These are phyloP conservation scores for Casuarina cunninghamiana DNA, from an alignment of 306 rosid genomes.

Conservation along the genomic window DNA sequence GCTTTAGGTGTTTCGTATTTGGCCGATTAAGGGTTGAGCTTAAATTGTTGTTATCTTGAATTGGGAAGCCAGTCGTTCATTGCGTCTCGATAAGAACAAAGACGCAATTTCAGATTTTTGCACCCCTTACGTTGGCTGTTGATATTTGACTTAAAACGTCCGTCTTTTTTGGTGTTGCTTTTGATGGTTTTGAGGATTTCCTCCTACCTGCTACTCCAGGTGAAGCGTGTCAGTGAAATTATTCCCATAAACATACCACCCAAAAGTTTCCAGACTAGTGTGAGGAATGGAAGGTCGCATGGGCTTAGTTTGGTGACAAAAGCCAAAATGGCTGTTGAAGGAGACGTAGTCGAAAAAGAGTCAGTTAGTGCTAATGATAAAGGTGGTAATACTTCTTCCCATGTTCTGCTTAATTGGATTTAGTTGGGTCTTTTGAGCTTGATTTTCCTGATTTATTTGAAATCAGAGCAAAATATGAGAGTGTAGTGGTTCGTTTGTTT, in stretches of 20 bases:
- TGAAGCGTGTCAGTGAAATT: slow-evolving; percentile 30
- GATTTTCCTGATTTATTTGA: slow-evolving; percentile 6
- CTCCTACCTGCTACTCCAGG: slow-evolving; percentile 39
- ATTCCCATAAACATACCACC: slow-evolving; percentile 26
- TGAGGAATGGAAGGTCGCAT: slow-evolving; percentile 36
- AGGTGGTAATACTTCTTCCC: slow-evolving; percentile 35
- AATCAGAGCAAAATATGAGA: not conserved
- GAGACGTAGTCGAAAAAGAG: slow-evolving; percentile 54
- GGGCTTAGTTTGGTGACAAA: slow-evolving; percentile 34
- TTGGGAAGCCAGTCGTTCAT: not conserved
- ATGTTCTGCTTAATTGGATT: slow-evolving; percentile 7
- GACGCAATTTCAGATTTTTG: not conserved
- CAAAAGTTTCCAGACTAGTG: slow-evolving; percentile 28
- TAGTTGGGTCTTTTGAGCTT: slow-evolving; percentile 14
- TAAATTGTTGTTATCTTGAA: too few relatives aligned
- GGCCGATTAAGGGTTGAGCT: not conserved
- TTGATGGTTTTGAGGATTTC: not conserved
- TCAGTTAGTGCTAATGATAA: slow-evolving; percentile 31
- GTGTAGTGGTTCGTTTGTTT: not conserved
- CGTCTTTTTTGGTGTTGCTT: not conserved
- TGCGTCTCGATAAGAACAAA: not conserved
- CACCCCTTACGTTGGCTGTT: not conserved
- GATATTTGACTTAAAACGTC: not conserved
- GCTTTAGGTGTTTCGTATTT: not conserved
- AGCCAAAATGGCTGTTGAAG: slow-evolving; percentile 54